Conservation (phyloP, 1,284 basidiomycete genomes). For the Butyriboletus regius region DNA sequence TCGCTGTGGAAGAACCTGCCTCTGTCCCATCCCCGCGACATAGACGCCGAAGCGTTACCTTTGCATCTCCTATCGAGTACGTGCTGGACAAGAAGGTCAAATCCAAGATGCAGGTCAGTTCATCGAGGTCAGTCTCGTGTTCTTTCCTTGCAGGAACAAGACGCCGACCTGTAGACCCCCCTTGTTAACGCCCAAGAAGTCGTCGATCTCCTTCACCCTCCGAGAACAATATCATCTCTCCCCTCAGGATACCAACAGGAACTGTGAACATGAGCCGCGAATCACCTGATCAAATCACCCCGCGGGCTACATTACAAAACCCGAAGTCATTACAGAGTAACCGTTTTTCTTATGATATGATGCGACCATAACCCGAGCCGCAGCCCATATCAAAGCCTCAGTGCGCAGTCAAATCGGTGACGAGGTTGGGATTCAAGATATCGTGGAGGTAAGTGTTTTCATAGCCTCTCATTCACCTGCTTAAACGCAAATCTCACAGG, state of each 20-base stretch:
- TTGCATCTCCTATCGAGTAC: slow-evolving; percentile 27
- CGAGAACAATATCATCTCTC: slow-evolving; percentile 14
- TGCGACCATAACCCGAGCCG: background rate
- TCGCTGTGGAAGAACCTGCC: background rate
- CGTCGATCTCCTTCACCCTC: background rate
- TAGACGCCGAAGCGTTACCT: slow-evolving; percentile 24
- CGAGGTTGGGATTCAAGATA: slow-evolving; percentile 23
- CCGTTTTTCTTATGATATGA: background rate
- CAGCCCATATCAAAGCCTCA: background rate
- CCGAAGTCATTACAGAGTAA: slow-evolving; percentile 9
- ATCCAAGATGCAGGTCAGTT: background rate
- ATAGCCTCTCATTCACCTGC: background rate
- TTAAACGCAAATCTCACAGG: slow-evolving; percentile 10
- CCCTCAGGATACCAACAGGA: slow-evolving; percentile 11
- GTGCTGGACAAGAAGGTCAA: slow-evolving; percentile 3
- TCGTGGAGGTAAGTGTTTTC: slow-evolving; percentile 21
- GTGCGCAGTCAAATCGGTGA: slow-evolving; percentile 1
- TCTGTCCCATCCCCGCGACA: slow-evolving; percentile 4
- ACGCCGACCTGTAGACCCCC: background rate
- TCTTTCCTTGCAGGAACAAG: background rate
- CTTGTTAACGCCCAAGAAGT: background rate
- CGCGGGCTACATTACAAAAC: slow-evolving; percentile 1
- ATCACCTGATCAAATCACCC: background rate
- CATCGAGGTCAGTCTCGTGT: slow-evolving; percentile 6
- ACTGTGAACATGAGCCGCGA: background rate